phyloP scores from a whole-genome alignment of 2,329 filamentous ascomycete species.

The Dendrostoma leiphaemia region DNA sequence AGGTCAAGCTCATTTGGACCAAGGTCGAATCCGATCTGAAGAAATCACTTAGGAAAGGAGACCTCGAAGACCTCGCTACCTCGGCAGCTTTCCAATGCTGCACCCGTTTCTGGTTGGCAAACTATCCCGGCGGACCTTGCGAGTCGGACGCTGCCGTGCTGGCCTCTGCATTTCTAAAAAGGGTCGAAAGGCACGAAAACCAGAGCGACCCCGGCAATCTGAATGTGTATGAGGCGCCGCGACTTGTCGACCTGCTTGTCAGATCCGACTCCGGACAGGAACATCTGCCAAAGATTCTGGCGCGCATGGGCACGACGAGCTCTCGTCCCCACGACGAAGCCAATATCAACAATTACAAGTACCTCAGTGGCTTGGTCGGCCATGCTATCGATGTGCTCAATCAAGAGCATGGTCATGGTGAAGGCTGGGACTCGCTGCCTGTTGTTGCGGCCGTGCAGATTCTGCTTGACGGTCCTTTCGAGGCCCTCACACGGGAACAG shows the following conservation, averaged over 20 bases:
- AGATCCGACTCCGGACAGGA: constrained; percentile 9
- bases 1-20: constrained; percentile 26
- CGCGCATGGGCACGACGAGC: background rate
- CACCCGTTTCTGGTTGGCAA: constrained; percentile 29
- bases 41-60: constrained; percentile 22
- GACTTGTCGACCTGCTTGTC: constrained; percentile 1
- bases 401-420: background rate
- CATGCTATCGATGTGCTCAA: constrained; percentile 11
- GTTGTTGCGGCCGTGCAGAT: constrained; percentile 2
- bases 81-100: constrained; percentile 32
- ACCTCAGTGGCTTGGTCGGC: constrained; percentile 7
- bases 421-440: background rate
- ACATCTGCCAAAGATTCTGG: constrained; percentile 5
- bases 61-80: constrained; percentile 18
- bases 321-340: constrained; percentile 12
- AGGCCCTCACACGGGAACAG: constrained; percentile 39
- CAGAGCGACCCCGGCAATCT: constrained; percentile 1
- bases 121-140: constrained; percentile 21
- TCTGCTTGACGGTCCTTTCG: constrained; percentile 34
- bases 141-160: constrained; percentile 26
- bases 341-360: constrained; percentile 16
- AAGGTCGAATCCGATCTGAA: constrained; percentile 23
- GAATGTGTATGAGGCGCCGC: constrained; percentile 6
- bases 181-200: constrained; percentile 20
- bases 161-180: constrained; percentile 26